Conservation (phyloP, 495 filamentous ascomycete genomes). For the Xylaria venustula region DNA sequence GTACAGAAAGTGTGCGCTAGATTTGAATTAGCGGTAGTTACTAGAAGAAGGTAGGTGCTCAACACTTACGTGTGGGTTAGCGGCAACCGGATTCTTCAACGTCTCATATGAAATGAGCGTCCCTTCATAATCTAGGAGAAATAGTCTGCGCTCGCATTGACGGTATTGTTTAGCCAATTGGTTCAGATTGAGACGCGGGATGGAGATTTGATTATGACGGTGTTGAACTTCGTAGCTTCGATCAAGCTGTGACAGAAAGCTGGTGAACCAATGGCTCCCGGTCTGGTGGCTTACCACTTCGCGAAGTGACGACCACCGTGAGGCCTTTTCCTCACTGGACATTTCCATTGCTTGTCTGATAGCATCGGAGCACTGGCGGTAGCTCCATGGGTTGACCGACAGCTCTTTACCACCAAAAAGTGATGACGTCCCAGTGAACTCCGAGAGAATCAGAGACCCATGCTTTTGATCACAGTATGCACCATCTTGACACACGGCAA, state of each 20-base stretch:
- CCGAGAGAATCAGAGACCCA: conserved; percentile 84
- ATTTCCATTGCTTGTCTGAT: conserved; percentile 80
- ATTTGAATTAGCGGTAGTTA: not conserved
- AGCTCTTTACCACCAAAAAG: conserved; percentile 76
- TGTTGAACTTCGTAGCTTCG: conserved; percentile 79
- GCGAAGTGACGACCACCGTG: conserved; percentile 73
- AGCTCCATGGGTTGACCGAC: conserved; percentile 91
- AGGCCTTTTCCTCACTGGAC: conserved; percentile 64
- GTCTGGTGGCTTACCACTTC: conserved; percentile 75
- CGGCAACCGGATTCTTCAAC: conserved; percentile 73
- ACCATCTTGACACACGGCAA: conserved; percentile 90
- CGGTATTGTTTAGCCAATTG: conserved; percentile 63
- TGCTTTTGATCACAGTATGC: conserved; percentile 69
- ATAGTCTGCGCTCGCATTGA: conserved; percentile 63
- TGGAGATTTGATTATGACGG: conserved; percentile 74
- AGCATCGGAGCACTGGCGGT: conserved; percentile 76
- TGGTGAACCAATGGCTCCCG: conserved; percentile 76
- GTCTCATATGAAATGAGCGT: conserved; percentile 84
- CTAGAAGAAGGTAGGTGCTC: not conserved
- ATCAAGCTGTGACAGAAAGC: conserved; percentile 65
- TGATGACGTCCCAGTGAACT: conserved; percentile 88
- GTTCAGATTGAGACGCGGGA: conserved; percentile 74
- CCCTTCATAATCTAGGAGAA: conserved; percentile 90
- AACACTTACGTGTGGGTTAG: conserved; percentile 64
- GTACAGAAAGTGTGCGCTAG: conserved; percentile 68